Evolutionary conservation across 2,329 filamentous ascomycete species (phyloP), one percentile per base, ranked within the genome.

Genomic region (Pyricularia pennisetigena): DNA sequence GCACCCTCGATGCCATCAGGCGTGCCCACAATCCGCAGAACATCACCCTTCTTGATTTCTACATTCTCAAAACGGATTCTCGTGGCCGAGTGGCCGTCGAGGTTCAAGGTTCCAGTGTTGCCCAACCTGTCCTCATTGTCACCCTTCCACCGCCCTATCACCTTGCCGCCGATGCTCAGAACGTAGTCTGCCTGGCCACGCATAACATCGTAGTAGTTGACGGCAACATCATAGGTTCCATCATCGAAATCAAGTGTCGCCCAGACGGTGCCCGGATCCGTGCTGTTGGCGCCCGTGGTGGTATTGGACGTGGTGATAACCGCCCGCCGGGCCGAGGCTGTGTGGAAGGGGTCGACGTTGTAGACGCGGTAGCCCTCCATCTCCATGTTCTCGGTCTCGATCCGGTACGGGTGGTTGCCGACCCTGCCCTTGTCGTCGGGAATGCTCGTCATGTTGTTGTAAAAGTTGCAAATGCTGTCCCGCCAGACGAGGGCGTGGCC

Each of bases 401-500:
- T 83, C n/a, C 89, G 84, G 76, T 84, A 88, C 0, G 84, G 83
- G 74, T 92, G 85, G 69, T 86, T 79, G 1, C 83, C 82, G 0
- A 91, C 88, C 10, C 89, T 82, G 1, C 79, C 79, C 0, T 72
- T 72, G 24, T 82, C 78, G 71, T 92, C 89, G 0, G 83, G 74
- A 62, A 92, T 90, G 2, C 82, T 79, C 0, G 87, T 88, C 54
- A 86, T 76, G 74, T 86, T 88, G 74, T 80, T 72, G 76, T 90
- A 91, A 77, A 89, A 91, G 68, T 86, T 79, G 72, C 79, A 85
- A 77, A 92, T 86, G 0, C 86, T 82, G 73, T 91, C 89, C 16
- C 89, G 82, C 89, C 90, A 92, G 20, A 91, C 86, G 23, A 92
- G 81, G 0, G 88, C 82, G 76, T 92, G 90, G 0, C 89, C 89